phyloP scores from a whole-genome alignment of 306 rosid genomes.

The Psophocarpus tetragonolobus region DNA sequence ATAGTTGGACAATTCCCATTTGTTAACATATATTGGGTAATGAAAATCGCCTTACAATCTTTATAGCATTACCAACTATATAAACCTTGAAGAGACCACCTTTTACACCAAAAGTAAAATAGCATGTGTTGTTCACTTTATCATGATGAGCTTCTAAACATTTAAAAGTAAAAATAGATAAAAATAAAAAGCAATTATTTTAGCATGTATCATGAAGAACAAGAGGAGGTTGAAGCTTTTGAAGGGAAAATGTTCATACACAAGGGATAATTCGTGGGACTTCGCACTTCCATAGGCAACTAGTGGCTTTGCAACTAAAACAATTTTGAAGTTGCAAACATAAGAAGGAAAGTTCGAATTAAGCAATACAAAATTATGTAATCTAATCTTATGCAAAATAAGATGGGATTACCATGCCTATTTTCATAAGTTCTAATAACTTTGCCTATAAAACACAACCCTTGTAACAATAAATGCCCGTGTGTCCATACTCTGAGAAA shows the following conservation, averaged over 20 bases:
- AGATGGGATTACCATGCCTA: constrained; percentile 34
- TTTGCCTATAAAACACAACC: constrained; percentile 40
- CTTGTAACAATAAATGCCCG: constrained; percentile 35
- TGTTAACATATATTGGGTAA: constrained; percentile 80
- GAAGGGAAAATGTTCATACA: constrained; percentile 77
- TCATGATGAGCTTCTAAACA: not conserved
- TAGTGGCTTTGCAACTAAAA: constrained; percentile 90
- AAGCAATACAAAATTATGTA: constrained; percentile 9
- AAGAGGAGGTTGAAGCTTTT: constrained; percentile 86
- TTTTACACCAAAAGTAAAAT: constrained; percentile 47
- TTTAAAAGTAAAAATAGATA: constrained; percentile 1
- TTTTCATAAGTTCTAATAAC: constrained; percentile 27
- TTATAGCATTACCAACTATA: constrained; percentile 88
- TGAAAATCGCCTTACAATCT: constrained; percentile 90
- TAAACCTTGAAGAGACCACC: constrained; percentile 94
- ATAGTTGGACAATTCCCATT: constrained; percentile 68
- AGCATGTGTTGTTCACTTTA: constrained; percentile 18
- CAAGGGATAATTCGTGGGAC: constrained; percentile 87
- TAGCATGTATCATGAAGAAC: constrained; percentile 96
- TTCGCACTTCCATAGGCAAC: constrained; percentile 92
- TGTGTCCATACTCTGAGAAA: constrained; percentile 37
- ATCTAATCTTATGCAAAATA: constrained; percentile 12
- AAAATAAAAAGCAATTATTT: too few relatives aligned
- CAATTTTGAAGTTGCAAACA: constrained; percentile 29
- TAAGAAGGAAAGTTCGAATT: not conserved